Conservation (phyloP, 768 basidiomycete species). For the Candolleomyces efflorescens region DNA sequence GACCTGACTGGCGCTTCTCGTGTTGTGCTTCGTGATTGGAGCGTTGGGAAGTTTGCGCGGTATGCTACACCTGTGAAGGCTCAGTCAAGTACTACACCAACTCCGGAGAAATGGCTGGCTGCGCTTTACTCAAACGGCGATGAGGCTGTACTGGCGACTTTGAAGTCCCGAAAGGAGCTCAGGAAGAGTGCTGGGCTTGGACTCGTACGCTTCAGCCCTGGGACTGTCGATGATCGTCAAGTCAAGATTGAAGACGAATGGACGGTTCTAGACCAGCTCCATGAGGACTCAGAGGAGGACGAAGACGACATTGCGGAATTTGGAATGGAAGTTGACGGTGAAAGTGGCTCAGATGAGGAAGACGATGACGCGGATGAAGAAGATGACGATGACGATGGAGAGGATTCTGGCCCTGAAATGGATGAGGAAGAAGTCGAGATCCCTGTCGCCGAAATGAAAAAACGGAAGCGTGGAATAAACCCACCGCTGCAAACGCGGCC, state of each 20-base stretch:
- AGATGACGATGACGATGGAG: slow-evolving; percentile 33
- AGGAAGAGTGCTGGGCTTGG: slow-evolving; percentile 45
- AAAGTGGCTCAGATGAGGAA: slow-evolving; percentile 21
- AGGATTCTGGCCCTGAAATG: slow-evolving; percentile 24
- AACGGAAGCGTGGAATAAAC: slow-evolving; percentile 37
- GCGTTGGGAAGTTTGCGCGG: slow-evolving; percentile 63
- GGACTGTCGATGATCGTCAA: slow-evolving; percentile 34
- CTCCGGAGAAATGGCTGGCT: slow-evolving; percentile 12
- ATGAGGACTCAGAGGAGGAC: slow-evolving; percentile 26
- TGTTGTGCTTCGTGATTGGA: slow-evolving; percentile 84
- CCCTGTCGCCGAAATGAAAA: slow-evolving; percentile 35
- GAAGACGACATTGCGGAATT: slow-evolving; percentile 30
- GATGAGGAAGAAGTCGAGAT: slow-evolving; percentile 29
- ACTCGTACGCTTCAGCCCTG: slow-evolving; percentile 47
- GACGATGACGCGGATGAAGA: slow-evolving; percentile 29
- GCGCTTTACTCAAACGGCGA: slow-evolving; percentile 41
- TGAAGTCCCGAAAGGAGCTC: slow-evolving; percentile 62
- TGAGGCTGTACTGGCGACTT: slow-evolving; percentile 41
- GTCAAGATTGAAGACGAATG: slow-evolving; percentile 37
- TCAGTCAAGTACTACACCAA: slow-evolving; percentile 3
- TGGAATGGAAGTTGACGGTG: slow-evolving; percentile 25
- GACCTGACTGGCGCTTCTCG: slow-evolving; percentile 76
- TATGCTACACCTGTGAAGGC: slow-evolving; percentile 47
- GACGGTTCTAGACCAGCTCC: slow-evolving; percentile 36
- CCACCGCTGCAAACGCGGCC: slow-evolving; percentile 26